A percentile compares a stretch with the other conserved stretches of the same genome.
Evolutionary conservation across 257 asterid genomes (phyloP).

Genomic region (Cruciata laevipes): DNA sequence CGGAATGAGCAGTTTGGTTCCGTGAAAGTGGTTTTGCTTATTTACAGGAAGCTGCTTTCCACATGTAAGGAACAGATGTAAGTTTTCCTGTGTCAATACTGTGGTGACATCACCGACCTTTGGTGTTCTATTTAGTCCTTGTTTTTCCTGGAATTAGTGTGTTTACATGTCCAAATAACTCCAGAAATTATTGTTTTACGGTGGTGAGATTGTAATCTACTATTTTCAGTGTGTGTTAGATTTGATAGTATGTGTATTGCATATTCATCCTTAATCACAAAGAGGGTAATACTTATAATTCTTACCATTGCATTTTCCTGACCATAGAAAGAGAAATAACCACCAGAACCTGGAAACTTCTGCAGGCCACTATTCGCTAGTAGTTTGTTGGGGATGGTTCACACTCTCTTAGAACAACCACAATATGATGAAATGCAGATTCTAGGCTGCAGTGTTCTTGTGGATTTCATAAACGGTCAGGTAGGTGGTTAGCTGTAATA

Average conservation of each 20-base stretch:
- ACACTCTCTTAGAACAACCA: slow-evolving; percentile 38
- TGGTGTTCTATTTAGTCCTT: background rate
- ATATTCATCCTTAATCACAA: background rate
- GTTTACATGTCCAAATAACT: background rate
- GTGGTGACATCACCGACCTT: background rate
- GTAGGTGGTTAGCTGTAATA: slow-evolving; percentile 17
- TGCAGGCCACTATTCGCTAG: slow-evolving; percentile 50
- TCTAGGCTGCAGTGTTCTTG: slow-evolving; percentile 37
- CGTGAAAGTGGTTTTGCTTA: slow-evolving; percentile 33
- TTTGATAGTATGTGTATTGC: background rate
- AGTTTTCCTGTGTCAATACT: slow-evolving; percentile 21
- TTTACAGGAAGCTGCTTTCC: slow-evolving; percentile 40
- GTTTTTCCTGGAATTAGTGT: background rate
- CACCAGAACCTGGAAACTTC: slow-evolving; percentile 1
- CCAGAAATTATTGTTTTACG: background rate
- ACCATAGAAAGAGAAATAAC: background rate
- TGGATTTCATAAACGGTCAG: slow-evolving; percentile 40
- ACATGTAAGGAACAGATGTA: slow-evolving; percentile 57
- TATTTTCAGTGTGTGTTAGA: background rate
- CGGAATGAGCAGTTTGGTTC: slow-evolving; percentile 39
- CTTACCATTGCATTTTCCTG: background rate
- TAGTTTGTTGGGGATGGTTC: slow-evolving; percentile 39
- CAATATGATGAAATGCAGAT: slow-evolving; percentile 38
- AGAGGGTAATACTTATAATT: background rate
- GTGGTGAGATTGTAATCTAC: background rate